Conservation (phyloP, 768 basidiomycete genomes). For the Holtermanniella nyarrowii region DNA sequence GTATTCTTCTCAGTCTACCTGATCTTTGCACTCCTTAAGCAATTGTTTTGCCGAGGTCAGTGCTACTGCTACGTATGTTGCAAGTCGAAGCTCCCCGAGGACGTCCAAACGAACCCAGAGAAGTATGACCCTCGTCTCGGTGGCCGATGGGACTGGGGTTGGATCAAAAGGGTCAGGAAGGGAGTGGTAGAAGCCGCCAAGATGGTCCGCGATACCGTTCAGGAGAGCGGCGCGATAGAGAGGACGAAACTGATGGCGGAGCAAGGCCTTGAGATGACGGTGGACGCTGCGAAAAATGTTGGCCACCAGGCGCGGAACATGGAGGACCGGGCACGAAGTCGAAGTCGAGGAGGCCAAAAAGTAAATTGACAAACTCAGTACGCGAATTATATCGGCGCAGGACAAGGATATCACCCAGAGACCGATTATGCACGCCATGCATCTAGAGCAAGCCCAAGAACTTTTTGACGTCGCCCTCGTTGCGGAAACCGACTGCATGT, state of each 20-base stretch:
- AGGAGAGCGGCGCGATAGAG: no score
- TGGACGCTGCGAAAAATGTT: no score
- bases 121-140: background rate
- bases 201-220: no score
- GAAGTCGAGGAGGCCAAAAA: no score
- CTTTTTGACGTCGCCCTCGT: conserved; percentile 24
- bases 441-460: conserved; percentile 24
- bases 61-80: background rate
- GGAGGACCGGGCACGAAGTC: no score
- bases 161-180: background rate
- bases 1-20: background rate
- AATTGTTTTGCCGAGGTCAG: background rate
- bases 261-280: no score
- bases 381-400: no score
- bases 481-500: conserved; percentile 18
- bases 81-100: background rate
- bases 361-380: no score
- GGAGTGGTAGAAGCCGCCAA: background rate
- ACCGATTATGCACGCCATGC: no score
- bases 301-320: no score
- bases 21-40: background rate
- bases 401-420: no score
- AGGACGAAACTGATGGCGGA: no score
- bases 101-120: background rate
- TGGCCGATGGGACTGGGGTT: background rate